Percentiles rank a stretch among this genome's conserved stretches.
Evolutionary conservation across 2,329 filamentous ascomycete genomes (phyloP).

Genomic region (Orbilia brochopaga): DNA sequence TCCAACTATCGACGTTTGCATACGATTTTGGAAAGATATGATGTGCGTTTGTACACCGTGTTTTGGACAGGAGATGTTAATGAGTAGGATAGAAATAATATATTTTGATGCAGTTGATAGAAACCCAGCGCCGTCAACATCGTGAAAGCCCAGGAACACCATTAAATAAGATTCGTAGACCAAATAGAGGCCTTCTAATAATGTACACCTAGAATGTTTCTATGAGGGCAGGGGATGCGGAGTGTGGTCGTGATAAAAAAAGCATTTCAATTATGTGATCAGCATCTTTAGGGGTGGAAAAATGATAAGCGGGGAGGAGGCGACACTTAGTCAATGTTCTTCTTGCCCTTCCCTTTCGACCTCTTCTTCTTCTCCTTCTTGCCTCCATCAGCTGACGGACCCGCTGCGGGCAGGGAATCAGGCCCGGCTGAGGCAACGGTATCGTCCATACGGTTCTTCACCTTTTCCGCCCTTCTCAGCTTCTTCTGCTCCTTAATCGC

Average conservation of each 20-base stretch:
- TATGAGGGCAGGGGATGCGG: constrained; percentile 8
- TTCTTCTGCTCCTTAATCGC: constrained; percentile 33
- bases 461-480: constrained; percentile 36
- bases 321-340: constrained; percentile 12
- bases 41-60: too few relatives aligned
- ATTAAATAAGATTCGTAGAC: constrained; percentile 1
- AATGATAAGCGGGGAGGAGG: not conserved
- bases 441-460: constrained; percentile 32
- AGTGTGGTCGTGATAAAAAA: not conserved
- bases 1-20: constrained; percentile 15
- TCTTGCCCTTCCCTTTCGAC: constrained; percentile 25
- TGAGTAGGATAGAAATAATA: not conserved
- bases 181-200: constrained; percentile 19
- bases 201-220: constrained; percentile 29
- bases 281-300: not conserved
- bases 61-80: too few relatives aligned
- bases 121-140: not conserved
- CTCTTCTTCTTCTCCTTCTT: constrained; percentile 29
- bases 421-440: not conserved
- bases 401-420: not conserved
- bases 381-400: not conserved
- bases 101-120: not conserved
- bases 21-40: not conserved
- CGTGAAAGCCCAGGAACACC: not conserved
- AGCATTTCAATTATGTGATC: too few relatives aligned